phyloP scores from a whole-genome alignment of 2,329 filamentous ascomycete genomes.

The Trichoderma hamatum region DNA sequence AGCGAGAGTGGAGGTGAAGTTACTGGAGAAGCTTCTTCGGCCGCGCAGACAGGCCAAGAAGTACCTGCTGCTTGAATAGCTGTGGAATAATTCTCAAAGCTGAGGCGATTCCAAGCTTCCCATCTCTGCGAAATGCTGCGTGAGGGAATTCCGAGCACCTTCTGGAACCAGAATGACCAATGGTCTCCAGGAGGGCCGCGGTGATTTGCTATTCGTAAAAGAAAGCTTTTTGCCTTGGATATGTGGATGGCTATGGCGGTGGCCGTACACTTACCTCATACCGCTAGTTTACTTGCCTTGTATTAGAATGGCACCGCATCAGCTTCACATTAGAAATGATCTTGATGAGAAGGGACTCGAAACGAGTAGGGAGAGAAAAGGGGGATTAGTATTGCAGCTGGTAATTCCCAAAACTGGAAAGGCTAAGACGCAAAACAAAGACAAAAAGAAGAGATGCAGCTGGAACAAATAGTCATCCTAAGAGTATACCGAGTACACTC shows the following conservation, averaged over 20 bases:
- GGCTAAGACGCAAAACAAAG: conserved; percentile 2
- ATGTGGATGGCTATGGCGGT: conserved; percentile 14
- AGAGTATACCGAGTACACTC: conserved; percentile 9
- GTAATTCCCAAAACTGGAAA: background rate
- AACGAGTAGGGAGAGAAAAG: background rate
- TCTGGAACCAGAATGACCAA: conserved; percentile 25
- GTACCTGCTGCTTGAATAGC: conserved; percentile 30
- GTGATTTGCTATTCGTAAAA: conserved; percentile 18
- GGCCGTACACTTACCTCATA: conserved; percentile 17
- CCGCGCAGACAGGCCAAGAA: conserved; percentile 12
- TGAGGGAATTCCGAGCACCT: conserved; percentile 37
- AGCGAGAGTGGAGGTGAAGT: background rate
- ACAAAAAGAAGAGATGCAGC: background rate
- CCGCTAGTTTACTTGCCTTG: conserved; percentile 22
- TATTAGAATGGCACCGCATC: conserved; percentile 24
- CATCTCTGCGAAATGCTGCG: conserved; percentile 22
- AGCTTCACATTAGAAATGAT: conserved; percentile 14
- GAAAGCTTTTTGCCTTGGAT: conserved; percentile 13
- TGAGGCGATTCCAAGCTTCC: conserved; percentile 11
- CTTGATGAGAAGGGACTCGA: conserved; percentile 8
- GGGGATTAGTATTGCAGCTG: background rate
- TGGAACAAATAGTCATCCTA: conserved; percentile 15
- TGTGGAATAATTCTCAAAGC: background rate
- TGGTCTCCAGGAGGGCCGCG: conserved; percentile 24
- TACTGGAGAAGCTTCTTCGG: background rate